Percentiles rank a stretch among this genome's conserved stretches.
These are phyloP conservation scores for Suhomyces prunicola DNA, from an alignment of 805 yeast genomes.

Conservation along the genomic window DNA sequence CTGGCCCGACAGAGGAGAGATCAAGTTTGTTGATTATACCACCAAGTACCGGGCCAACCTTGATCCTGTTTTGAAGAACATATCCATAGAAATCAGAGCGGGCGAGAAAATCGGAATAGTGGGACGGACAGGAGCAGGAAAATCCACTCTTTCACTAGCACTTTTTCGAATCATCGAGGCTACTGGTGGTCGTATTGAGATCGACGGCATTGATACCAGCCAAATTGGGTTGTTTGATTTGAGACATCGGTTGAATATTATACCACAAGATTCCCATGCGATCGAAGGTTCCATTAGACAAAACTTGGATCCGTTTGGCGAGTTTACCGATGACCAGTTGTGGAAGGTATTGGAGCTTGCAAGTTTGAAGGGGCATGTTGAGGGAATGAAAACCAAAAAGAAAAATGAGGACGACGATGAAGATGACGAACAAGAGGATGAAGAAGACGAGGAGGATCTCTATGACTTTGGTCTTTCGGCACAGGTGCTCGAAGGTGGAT, in stretches of 20 bases:
- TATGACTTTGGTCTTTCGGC: constrained; percentile 15
- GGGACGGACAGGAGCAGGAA: constrained; percentile 32
- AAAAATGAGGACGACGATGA: not conserved
- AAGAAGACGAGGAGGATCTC: not conserved
- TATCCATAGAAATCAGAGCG: constrained; percentile 19
- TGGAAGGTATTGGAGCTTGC: constrained; percentile 28
- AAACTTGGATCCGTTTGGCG: constrained; percentile 26
- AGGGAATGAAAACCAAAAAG: constrained; percentile 18
- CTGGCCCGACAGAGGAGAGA: constrained; percentile 24
- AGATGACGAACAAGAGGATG: not conserved
- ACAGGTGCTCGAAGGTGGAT: constrained; percentile 20
- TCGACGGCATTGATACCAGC: constrained; percentile 22
- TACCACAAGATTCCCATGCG: constrained; percentile 28
- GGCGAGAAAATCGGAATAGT: constrained; percentile 28
- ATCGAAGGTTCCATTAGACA: constrained; percentile 24
- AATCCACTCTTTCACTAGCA: constrained; percentile 26
- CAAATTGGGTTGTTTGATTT: constrained; percentile 24
- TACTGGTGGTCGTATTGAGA: constrained; percentile 21
- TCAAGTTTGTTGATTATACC: constrained; percentile 21
- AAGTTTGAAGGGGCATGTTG: constrained; percentile 23
- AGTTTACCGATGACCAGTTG: constrained; percentile 19
- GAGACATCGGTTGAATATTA: constrained; percentile 25
- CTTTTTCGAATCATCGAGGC: constrained; percentile 28
- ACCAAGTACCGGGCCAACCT: constrained; percentile 23
- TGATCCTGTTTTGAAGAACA: constrained; percentile 25